A percentile compares a stretch with the other conserved stretches of the same genome.
Evolutionary conservation across 805 yeast genomes (phyloP).

Genomic region (Monosporozyma yasuniensis): DNA sequence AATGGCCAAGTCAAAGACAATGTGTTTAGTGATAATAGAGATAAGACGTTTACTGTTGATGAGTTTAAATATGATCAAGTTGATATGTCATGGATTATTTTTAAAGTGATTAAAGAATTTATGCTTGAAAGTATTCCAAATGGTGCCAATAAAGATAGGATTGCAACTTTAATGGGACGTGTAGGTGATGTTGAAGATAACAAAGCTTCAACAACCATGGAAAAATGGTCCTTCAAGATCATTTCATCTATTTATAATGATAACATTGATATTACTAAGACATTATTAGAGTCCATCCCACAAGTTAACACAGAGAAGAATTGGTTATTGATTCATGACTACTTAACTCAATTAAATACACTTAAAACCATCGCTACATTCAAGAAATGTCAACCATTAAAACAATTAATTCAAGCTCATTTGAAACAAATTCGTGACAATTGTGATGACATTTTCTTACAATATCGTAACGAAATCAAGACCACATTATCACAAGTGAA

Average conservation of each 20-base stretch:
- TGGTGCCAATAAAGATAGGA: constrained; percentile 6
- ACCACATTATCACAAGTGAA: not conserved
- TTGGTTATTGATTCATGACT: constrained; percentile 21
- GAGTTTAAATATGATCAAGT: constrained; percentile 7
- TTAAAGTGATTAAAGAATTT: constrained; percentile 16
- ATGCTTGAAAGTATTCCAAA: constrained; percentile 15
- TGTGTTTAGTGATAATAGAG: constrained; percentile 17
- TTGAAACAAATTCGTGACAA: constrained; percentile 14
- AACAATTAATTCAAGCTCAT: constrained; percentile 12
- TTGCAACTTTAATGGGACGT: constrained; percentile 7
- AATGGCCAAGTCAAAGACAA: constrained; percentile 6
- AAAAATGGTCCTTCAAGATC: constrained; percentile 17
- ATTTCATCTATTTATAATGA: constrained; percentile 17
- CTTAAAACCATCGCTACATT: constrained; percentile 23
- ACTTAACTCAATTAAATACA: constrained; percentile 17
- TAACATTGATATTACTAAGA: constrained; percentile 5
- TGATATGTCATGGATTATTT: constrained; percentile 9
- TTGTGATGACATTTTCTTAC: constrained; percentile 15
- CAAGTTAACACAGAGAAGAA: not conserved
- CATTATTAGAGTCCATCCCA: not conserved
- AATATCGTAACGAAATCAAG: constrained; percentile 6
- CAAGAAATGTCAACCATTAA: constrained; percentile 18
- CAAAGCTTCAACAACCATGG: constrained; percentile 3
- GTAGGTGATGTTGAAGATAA: not conserved
- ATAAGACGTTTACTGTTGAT: not conserved